Evolutionary conservation across 2,329 filamentous ascomycete genomes (phyloP), one percentile per base, ranked within the genome.

Genomic region (Lasiodiplodia hormozganensis): DNA sequence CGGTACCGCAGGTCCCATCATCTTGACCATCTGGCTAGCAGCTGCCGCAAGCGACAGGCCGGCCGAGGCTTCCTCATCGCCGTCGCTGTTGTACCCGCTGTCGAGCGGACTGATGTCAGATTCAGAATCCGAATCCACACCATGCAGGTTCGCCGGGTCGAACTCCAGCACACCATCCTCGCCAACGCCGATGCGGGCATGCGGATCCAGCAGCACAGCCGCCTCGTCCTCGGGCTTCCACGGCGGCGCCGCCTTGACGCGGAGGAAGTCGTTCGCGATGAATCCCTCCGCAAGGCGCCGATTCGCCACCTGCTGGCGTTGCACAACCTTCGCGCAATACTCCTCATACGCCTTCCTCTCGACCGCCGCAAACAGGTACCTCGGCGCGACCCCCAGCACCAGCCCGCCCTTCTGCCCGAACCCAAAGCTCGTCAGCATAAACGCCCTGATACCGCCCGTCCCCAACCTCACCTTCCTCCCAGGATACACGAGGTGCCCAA

Each of bases 391-490:
- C 0, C 77, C 74, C 14, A 83, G 70, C 1, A 73, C 77, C 62
- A 81, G 74, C 0, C 75, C 81, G 5, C 81, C 80, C 69, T 84
- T 84, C 70, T 84, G 82, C 1, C 81, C 81, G 69, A 84, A 84
- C 0, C 82, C 82, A 65, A 84, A 84, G 1, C 77, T 81, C 2
- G 78, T 82, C 21, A 83, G 70, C 25, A 75, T 75, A 62, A 80
- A 78, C 2, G 81, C 81, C 40, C 79, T 80, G 5, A 80, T 51
- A 2, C 71, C 72, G 5, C 2, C 40, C 38, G 2, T 14, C 0
- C 67, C 51, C 3, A 62, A 69, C n/a, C 70, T 69, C 0, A 79
- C 70, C 1, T 71, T 71, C 6, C 72, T 47, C 57, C 70, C 73
- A 0, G 79, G 80, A 62, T 78, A 82, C 0, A 76, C 73, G 2